phyloP scores from a whole-genome alignment of 2,329 filamentous ascomycete genomes.

The Neofusicoccum ribis region DNA sequence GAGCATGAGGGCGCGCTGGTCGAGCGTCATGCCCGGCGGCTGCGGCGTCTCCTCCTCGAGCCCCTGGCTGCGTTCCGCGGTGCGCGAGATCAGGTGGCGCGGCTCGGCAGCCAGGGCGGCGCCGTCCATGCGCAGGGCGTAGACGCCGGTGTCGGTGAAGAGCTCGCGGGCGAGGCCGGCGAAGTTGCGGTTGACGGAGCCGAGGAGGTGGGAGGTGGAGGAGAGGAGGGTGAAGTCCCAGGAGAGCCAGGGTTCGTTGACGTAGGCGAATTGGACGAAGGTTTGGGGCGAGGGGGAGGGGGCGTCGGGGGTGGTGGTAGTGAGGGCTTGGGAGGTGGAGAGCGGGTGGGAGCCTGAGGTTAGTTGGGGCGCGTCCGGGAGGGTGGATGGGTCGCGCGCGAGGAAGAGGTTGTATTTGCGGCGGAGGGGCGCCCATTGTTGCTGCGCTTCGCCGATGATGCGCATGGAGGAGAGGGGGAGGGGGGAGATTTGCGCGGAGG shows the following conservation, averaged over 20 bases:
- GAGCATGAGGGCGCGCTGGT: slow-evolving; percentile 66
- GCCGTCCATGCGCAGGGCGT: slow-evolving; percentile 65
- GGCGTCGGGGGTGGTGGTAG: slow-evolving; percentile 38
- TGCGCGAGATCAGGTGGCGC: neutral
- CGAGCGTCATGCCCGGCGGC: slow-evolving; percentile 62
- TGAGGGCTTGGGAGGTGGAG: slow-evolving; percentile 47
- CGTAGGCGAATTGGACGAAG: slow-evolving; percentile 62
- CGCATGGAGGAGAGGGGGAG: slow-evolving; percentile 59
- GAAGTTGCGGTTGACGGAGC: slow-evolving; percentile 65
- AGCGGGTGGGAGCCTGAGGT: slow-evolving; percentile 48
- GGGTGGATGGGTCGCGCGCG: slow-evolving; percentile 46
- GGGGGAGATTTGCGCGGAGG: slow-evolving; percentile 47
- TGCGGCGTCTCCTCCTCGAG: slow-evolving; percentile 1
- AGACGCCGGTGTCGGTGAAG: slow-evolving; percentile 67
- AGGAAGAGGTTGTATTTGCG: slow-evolving; percentile 67
- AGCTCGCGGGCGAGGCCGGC: slow-evolving; percentile 62
- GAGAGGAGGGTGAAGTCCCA: slow-evolving; percentile 64
- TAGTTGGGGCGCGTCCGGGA: slow-evolving; percentile 37
- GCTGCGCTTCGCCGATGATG: slow-evolving; percentile 63
- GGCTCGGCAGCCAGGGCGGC: slow-evolving; percentile 32
- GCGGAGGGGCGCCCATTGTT: slow-evolving; percentile 62
- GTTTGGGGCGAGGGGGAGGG: slow-evolving; percentile 29
- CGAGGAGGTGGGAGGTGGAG: slow-evolving; percentile 53
- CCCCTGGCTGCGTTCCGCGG: neutral
- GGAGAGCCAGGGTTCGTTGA: slow-evolving; percentile 63